phyloP scores from a whole-genome alignment of 148 eudicot genomes.

The Oxyria digyna region DNA sequence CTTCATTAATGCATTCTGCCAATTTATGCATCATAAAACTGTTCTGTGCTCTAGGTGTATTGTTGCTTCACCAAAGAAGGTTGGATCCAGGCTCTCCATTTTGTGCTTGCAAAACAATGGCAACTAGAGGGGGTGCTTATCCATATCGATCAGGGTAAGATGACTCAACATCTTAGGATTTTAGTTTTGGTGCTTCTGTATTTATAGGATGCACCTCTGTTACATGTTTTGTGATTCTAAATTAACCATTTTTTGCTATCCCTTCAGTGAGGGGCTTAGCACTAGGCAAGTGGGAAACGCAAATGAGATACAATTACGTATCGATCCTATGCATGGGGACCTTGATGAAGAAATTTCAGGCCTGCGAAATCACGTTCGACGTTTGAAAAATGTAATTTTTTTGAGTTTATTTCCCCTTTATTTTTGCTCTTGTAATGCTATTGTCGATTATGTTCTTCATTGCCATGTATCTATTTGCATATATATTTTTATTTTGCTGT shows the following conservation, averaged over 20 bases:
- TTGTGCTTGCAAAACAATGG: conserved; percentile 1
- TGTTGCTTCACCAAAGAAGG: conserved; percentile 1
- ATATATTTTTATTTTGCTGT: not conserved
- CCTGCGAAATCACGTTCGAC: conserved; percentile 64
- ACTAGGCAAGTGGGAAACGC: conserved; percentile 49
- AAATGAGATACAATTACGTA: conserved; percentile 69
- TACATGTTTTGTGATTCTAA: not conserved
- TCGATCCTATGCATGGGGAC: conserved; percentile 86
- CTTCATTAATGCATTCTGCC: not conserved
- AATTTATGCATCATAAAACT: not conserved
- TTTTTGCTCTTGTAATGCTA: not conserved
- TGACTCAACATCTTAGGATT: not conserved
- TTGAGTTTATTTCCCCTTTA: not conserved
- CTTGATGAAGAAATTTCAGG: conserved; percentile 72
- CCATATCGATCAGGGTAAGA: conserved; percentile 9
- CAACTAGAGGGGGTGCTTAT: conserved; percentile 9
- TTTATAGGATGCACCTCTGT: not conserved
- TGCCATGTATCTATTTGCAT: not conserved
- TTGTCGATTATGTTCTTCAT: not conserved
- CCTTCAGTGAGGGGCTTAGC: conserved; percentile 71
- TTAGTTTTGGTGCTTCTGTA: not conserved
- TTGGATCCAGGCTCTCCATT: not conserved
- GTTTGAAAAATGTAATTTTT: conserved; percentile 44
- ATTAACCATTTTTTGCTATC: not conserved
- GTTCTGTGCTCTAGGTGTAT: not conserved